Evolutionary conservation across 768 basidiomycete species (phyloP).

Genomic region (Fomitopsis pulvina): DNA sequence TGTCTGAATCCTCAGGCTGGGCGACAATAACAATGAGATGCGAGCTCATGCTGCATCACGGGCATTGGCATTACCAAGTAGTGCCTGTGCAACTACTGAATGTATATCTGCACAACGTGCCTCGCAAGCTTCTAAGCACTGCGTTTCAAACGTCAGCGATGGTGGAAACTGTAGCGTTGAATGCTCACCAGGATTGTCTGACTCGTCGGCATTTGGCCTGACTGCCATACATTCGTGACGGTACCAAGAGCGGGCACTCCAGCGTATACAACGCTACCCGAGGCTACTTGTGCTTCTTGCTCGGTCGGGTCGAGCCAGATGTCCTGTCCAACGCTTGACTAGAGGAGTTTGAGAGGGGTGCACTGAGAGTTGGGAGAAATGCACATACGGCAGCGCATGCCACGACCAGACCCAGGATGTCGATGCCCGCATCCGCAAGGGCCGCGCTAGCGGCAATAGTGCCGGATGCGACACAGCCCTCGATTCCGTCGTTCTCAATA

Average conservation of each 20-base stretch:
- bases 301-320: conserved; percentile 79
- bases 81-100: conserved; percentile 63
- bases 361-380: not conserved
- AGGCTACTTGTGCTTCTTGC: conserved; percentile 51
- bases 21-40: too few species aligned
- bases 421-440: conserved; percentile 88
- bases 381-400: conserved; percentile 71
- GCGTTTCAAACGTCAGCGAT: too few species aligned
- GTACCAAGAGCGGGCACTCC: conserved; percentile 85
- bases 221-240: conserved; percentile 83
- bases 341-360: not conserved
- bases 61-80: conserved; percentile 37
- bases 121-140: conserved; percentile 72
- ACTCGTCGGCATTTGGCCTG: conserved; percentile 53
- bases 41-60: too few species aligned
- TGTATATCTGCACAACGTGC: conserved; percentile 72
- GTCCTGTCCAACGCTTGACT: conserved; percentile 53
- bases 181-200: conserved; percentile 53
- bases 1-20: too few species aligned
- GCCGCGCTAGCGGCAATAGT: conserved; percentile 86
- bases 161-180: too few species aligned
- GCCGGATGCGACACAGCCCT: conserved; percentile 82
- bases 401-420: conserved; percentile 82
- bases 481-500: conserved; percentile 89
- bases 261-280: conserved; percentile 69